Conservation (phyloP, 495 filamentous ascomycete species). For the Tetracladium marchalianum region DNA sequence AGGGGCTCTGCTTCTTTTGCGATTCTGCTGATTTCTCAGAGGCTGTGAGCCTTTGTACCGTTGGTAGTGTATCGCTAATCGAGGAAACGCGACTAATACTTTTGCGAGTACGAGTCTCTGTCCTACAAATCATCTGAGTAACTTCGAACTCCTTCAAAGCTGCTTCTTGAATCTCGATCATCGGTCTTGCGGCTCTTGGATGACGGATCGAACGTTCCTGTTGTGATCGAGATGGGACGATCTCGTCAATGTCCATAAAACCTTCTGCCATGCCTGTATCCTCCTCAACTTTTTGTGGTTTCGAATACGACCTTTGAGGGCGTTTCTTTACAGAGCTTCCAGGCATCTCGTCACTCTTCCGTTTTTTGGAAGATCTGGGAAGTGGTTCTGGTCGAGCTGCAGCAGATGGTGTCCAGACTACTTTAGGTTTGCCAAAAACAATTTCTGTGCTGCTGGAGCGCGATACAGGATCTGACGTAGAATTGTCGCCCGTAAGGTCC, state of each 20-base stretch:
- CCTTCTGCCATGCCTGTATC: slow-evolving; percentile 1
- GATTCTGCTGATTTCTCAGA: not conserved
- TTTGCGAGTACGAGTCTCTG: slow-evolving; percentile 15
- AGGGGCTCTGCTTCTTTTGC: slow-evolving; percentile 15
- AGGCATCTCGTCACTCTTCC: slow-evolving; percentile 64
- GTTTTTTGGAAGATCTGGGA: slow-evolving; percentile 38
- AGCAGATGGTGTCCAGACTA: slow-evolving; percentile 51
- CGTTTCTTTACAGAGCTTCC: slow-evolving; percentile 15
- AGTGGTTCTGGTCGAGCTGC: slow-evolving; percentile 32
- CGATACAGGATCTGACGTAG: slow-evolving; percentile 29
- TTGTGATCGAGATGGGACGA: slow-evolving; percentile 5
- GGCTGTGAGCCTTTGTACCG: not conserved
- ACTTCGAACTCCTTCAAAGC: slow-evolving; percentile 11
- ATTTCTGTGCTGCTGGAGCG: slow-evolving; percentile 21
- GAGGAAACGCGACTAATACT: slow-evolving; percentile 14
- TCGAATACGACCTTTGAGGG: not conserved
- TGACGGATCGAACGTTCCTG: slow-evolving; percentile 19
- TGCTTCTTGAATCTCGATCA: slow-evolving; percentile 11
- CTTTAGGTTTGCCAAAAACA: slow-evolving; percentile 41
- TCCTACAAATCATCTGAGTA: slow-evolving; percentile 17
- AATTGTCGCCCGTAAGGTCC: slow-evolving; percentile 59
- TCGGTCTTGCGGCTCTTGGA: slow-evolving; percentile 13
- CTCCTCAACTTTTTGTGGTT: not conserved
- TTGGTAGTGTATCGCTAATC: not conserved
- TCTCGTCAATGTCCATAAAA: slow-evolving; percentile 25